Base-by-base conservation (phyloP, 805 yeast genomes). In the Pichia paraexigua region DNA sequence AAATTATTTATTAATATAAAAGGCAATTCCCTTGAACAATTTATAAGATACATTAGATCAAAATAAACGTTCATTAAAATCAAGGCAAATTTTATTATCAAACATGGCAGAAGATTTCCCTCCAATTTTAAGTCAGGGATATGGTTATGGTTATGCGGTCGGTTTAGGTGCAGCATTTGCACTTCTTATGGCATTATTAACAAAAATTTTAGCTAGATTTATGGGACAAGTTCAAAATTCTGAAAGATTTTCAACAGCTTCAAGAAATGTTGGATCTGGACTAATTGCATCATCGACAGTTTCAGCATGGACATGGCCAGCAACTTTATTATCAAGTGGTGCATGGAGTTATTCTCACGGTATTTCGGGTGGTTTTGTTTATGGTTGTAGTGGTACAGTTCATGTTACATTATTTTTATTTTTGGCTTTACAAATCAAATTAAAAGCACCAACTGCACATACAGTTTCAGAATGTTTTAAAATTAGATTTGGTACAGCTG, bases 271-370 rank as follows among this genome's bases (percentile, higher is more conserved):
- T 28, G 64, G 62, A 24, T 57, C 70, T 10, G 79, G 79, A 18
- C 58, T 76, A 17, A 71, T 73, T 24, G 67, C 74, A 5, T 69
- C 76, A 1, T 71, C 76, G 13, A 71, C 71, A 4, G 76, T 74
- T 12, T 66, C 73, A 12, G 68, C 76, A 1, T 76, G 80, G 79
- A 71, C 75, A 25, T 74, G 77, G 75, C 72, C 75, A 8, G 71
- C 73, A 43, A 74, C 71, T 28, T 62, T 69, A 44, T 63, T 68
- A 43, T 59, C 67, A 11, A 68, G 75, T 4, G 66, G 72, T 1
- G 61, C 69, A 3, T 66, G 73, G 73, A 61, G 70, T 41, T 76
- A 75, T 54, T 47, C 60, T 6, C 66, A 71, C 56, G 79, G 79
- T 27, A 60, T 76, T n/a, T 64, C 63, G 55, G 76, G 73, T 37